Base-by-base conservation (phyloP, 768 basidiomycete genomes). In the Suillus bovinus region DNA sequence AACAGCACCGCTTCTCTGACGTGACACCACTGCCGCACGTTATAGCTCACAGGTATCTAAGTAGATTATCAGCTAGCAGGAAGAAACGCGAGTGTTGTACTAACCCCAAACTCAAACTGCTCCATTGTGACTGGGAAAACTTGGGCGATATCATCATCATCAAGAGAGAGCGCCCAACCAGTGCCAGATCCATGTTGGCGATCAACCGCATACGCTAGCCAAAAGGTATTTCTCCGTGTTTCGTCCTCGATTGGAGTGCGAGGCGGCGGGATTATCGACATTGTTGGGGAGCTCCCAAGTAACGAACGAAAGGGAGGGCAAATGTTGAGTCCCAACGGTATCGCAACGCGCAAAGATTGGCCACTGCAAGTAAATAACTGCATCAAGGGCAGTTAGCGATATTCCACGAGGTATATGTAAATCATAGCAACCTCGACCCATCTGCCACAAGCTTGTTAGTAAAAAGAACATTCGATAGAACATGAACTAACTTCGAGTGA, bases 121-220 rank as follows among this genome's bases (percentile, higher is more conserved):
- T 85, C 83, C 9, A 80, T 80, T 46, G 84, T 80, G 17, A 88
- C 78, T 1, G 90, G 89, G 29, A 92, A 78, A 22, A 90, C 72
- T 63, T 91, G 90, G 24, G 86, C 85, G 22, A 93, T 80, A 67
- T 91, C 90, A 63, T 85, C 81, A 69, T 93, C 90, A 64, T 92
- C 91, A 11, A 92, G 75, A 62, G 81, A 81, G 63, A 85, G 77
- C 0, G 90, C 86, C 85, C 89, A 92, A 22, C 86, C 87, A 66
- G 89, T 90, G 36, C 84, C 84, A 63, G 81, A 82, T 6, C 88
- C 85, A 61, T 85, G 83, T 63, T 86, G 82, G 31, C 90, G 84
- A 66, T 92, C 90, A 50, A 81, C 77, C 7, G 86, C 80, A 70
- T 91, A 91, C 10, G 88, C 85, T 52, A 89, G 68, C 85, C 90